Evolutionary conservation across 176 grass and related monocot genomes (phyloP).

Genomic region (Musa beccarii): DNA sequence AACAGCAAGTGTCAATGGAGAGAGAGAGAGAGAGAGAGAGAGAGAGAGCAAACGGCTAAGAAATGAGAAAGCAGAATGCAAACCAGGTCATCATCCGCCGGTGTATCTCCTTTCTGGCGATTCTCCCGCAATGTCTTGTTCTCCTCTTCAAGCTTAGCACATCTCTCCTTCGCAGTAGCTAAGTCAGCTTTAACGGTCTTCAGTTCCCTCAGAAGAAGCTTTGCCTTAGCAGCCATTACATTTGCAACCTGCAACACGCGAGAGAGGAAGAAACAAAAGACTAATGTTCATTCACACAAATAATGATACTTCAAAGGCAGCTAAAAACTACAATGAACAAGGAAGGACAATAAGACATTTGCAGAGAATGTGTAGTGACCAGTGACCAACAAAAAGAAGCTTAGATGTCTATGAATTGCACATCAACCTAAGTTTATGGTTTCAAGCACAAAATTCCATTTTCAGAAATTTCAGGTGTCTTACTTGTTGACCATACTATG

Average conservation of each 20-base stretch:
- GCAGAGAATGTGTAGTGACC: background rate
- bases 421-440: background rate
- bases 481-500: no score
- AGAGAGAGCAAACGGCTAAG: background rate
- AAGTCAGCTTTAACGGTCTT: slow-evolving; percentile 19
- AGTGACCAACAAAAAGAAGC: background rate
- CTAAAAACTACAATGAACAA: background rate
- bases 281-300: background rate
- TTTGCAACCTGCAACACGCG: slow-evolving; percentile 13
- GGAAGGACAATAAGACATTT: background rate
- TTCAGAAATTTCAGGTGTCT: no score
- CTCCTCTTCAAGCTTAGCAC: slow-evolving; percentile 21
- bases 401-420: background rate
- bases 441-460: background rate
- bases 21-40: background rate
- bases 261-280: background rate
- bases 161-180: slow-evolving; percentile 16
- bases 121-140: slow-evolving; percentile 12
- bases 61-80: background rate
- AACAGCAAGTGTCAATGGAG: background rate
- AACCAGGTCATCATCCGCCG: slow-evolving; percentile 22
- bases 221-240: slow-evolving; percentile 22
- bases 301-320: background rate
- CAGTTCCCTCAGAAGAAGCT: slow-evolving; percentile 19
- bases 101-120: slow-evolving; percentile 9